Evolutionary conservation across 345 rosid species (phyloP).

Genomic region (Populus davidiana): DNA sequence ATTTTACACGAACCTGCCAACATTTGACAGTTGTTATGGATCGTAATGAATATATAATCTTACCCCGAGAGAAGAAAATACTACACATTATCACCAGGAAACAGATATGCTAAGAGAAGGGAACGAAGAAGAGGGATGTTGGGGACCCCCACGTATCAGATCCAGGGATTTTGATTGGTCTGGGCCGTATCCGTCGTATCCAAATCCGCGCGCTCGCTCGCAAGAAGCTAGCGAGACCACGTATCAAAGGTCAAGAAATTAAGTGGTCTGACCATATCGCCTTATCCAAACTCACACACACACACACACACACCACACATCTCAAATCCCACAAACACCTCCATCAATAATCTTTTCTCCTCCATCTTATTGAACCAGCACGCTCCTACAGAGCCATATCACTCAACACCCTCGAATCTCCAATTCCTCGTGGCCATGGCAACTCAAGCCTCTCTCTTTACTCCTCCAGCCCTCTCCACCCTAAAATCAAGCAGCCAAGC

Average conservation of each 20-base stretch:
- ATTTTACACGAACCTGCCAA: too few species aligned
- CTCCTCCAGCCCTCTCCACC: slow-evolving; percentile 46
- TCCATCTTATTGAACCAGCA: background rate
- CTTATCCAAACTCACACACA: slow-evolving; percentile 41
- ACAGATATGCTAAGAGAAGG: background rate
- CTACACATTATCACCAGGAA: background rate
- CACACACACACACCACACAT: slow-evolving; percentile 22
- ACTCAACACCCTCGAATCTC: background rate
- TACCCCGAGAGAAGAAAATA: too few species aligned
- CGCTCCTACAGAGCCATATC: too few species aligned
- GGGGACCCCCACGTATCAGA: slow-evolving; percentile 33
- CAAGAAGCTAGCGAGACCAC: slow-evolving; percentile 17
- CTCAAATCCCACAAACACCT: slow-evolving; percentile 7
- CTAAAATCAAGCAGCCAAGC: slow-evolving; percentile 41
- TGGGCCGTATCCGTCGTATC: background rate
- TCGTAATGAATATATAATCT: too few species aligned
- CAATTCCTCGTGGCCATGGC: slow-evolving; percentile 44
- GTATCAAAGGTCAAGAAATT: slow-evolving; percentile 30
- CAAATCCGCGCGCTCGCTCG: background rate
- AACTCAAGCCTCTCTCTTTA: slow-evolving; percentile 62
- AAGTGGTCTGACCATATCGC: slow-evolving; percentile 43
- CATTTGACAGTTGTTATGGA: too few species aligned
- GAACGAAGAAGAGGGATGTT: background rate
- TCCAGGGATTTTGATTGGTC: slow-evolving; percentile 42
- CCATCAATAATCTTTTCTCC: background rate